Conservation (phyloP, 164 flowering plant genomes). For the Protea cynaroides region DNA sequence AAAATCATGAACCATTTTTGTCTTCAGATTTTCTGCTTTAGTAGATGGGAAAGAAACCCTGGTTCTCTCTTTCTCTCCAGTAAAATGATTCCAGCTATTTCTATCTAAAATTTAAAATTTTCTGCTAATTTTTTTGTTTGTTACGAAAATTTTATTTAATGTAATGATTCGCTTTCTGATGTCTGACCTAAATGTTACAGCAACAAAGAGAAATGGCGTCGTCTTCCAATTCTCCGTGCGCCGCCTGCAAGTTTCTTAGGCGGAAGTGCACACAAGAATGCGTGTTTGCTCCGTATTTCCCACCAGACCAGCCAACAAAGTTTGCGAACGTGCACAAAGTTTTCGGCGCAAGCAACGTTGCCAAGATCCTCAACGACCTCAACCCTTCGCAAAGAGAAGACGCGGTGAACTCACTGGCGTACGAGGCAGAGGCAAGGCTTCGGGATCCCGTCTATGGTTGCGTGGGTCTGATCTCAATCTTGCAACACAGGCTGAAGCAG, state of each 20-base stretch:
- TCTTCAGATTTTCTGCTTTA: too few relatives aligned
- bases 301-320: constrained; percentile 87
- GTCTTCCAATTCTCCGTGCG: constrained; percentile 67
- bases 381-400: constrained; percentile 81
- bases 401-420: constrained; percentile 82
- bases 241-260: constrained; percentile 83
- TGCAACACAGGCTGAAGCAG: constrained; percentile 77
- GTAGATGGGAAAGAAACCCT: too few relatives aligned
- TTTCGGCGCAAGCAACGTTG: constrained; percentile 84
- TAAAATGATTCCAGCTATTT: too few relatives aligned
- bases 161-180: neutral
- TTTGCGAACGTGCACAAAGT: constrained; percentile 86
- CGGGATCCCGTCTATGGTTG: constrained; percentile 93
- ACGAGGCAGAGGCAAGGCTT: constrained; percentile 83
- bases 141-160: neutral
- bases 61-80: too few relatives aligned
- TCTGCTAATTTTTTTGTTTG: too few relatives aligned
- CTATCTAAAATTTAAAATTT: too few relatives aligned
- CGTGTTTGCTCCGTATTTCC: constrained; percentile 85
- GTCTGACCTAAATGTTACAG: neutral
- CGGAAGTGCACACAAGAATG: constrained; percentile 84
- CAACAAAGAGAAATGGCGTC: constrained; percentile 12
- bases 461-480: constrained; percentile 83
- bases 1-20: neutral
- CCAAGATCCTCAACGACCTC: constrained; percentile 76